Base-by-base conservation (phyloP, 1,139 yeast species). In the Williopsis jadinii region DNA sequence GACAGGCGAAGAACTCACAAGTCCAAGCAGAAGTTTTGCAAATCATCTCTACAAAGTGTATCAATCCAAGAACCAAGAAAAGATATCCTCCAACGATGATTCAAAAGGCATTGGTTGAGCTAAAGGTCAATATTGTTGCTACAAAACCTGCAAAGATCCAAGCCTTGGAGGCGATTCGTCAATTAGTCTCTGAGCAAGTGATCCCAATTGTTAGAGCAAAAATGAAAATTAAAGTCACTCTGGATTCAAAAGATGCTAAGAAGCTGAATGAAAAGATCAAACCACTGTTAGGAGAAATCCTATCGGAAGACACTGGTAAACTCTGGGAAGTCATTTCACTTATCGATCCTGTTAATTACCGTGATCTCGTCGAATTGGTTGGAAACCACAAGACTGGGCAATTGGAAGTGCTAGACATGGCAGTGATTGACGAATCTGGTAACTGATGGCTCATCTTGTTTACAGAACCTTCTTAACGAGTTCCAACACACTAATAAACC, bases 41-140 rank as follows among this genome's bases (percentile, higher is more conserved):
- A 42, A 79, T 87, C 36, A 81, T 94, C 36, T 84, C 95, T 27
- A 82, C 95, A 11, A 90, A 87, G 59, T 90, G 97, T 58, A 83
- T 94, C 41, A 90, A 94, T 55, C 97, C 98, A 5, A 76, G 73
- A 42, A 80, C 92, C 3, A 85, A 84, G 59, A 86, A 92, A 57
- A 79, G 97, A 54, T 92, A 92, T 55, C 95, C 98, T 0, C 92
- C 95, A 11, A 76, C 95, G 0, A 90, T 94, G 82, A 84, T 92
- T 43, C 95, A 86, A 49, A 94, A 92, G 62, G 88, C 92, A 0
- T 68, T 92, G 44, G 72, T 72, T 39, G 95, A 86, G 56, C 63
- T 88, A 40, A 90, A 88, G 49, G 87, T 84, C 61, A 90, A 87
- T 60, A 73, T 86, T 49, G 79, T 78, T 32, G 75, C 90, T n/a